Conservation (phyloP, 495 filamentous ascomycete species). For the Xylaria palmicola region DNA sequence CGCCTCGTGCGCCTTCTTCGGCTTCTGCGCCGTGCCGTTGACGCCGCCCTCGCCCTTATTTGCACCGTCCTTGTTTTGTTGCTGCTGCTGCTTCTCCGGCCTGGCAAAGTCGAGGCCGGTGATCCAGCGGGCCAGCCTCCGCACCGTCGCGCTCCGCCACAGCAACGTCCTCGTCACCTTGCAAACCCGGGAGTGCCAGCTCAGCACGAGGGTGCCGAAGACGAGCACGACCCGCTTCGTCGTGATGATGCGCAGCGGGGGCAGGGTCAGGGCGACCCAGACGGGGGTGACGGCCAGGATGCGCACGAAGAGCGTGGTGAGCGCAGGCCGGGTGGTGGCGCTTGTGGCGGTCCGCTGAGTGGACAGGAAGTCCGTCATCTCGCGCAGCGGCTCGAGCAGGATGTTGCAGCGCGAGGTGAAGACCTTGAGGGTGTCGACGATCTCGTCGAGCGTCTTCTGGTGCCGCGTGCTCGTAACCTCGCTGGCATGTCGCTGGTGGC, state of each 20-base stretch:
- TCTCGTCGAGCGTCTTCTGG: constrained; percentile 86
- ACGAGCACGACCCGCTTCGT: constrained; percentile 77
- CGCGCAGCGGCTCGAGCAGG: constrained; percentile 80
- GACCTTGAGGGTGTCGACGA: constrained; percentile 83
- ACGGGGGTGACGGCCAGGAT: constrained; percentile 83
- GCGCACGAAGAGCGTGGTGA: constrained; percentile 85
- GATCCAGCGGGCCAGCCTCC: constrained; percentile 61
- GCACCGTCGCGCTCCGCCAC: constrained; percentile 79
- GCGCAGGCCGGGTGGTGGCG: constrained; percentile 86
- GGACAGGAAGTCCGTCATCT: constrained; percentile 89
- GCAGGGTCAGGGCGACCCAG: constrained; percentile 81
- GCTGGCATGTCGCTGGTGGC: constrained; percentile 51
- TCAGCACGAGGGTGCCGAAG: constrained; percentile 76
- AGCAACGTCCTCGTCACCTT: constrained; percentile 83
- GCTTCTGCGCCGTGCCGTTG: constrained; percentile 12
- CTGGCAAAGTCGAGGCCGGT: constrained; percentile 75
- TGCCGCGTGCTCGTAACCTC: constrained; percentile 67
- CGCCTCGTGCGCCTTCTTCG: constrained; percentile 20
- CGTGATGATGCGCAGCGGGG: constrained; percentile 81
- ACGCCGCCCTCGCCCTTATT: constrained; percentile 16
- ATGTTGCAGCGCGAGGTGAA: constrained; percentile 91
- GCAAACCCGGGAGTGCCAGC: constrained; percentile 87
- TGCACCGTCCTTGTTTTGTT: constrained; percentile 23
- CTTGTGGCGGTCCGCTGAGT: constrained; percentile 89
- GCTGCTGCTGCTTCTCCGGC: constrained; percentile 30